Evolutionary conservation across 1,284 basidiomycete genomes (phyloP), one percentile per base, ranked within the genome.

Genomic region (Thecaphora frezii): DNA sequence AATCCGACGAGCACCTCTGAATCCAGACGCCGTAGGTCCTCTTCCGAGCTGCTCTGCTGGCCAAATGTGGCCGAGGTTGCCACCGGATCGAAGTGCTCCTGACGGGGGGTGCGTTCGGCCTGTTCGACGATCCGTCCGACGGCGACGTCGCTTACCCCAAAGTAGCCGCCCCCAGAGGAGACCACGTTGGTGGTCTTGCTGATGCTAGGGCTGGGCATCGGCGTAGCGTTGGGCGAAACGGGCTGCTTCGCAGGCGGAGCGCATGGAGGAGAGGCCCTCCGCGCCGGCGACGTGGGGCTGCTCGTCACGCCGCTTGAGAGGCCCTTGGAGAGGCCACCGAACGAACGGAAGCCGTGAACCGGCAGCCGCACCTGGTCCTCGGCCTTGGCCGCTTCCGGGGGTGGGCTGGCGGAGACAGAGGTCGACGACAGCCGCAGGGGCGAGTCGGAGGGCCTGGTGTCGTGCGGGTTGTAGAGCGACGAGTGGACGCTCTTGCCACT

Each of bases 331-430:
- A 72, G 54, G 1, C 69, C 67, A 18, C 69, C 69, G 40, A 72
- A 70, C n/a, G 69, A 72, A 39, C 65, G 67, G 46, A 72, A 66
- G 43, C 67, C 67, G 44, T 72, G 69, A 3, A 67, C 64, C 9
- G 69, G 67, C 30, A 72, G 33, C 49, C 58, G 61, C 43, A 66
- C 60, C 26, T 63, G 62, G 46, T 19, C 37, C 51, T 18, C 21
- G 24, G 37, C 8, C 14, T 52, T 40, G 47, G 48, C n/a, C 2
- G 28, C 7, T 28, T 5, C 28, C 28, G 28, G 13, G 28, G 28
- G 28, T 28, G 28, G 28, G 28, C 37, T 18, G 9, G 16, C 37
- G 16, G 7, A 5, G 7, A 18, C 5, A 7, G 44, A 21, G 26
- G 9, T 14, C 25, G 44, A 7, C 44, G 28, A 19, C 18, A 7